These are phyloP conservation scores for Elymus sibiricus DNA, from an alignment of 176 grass and related monocot species.

Conservation along the genomic window DNA sequence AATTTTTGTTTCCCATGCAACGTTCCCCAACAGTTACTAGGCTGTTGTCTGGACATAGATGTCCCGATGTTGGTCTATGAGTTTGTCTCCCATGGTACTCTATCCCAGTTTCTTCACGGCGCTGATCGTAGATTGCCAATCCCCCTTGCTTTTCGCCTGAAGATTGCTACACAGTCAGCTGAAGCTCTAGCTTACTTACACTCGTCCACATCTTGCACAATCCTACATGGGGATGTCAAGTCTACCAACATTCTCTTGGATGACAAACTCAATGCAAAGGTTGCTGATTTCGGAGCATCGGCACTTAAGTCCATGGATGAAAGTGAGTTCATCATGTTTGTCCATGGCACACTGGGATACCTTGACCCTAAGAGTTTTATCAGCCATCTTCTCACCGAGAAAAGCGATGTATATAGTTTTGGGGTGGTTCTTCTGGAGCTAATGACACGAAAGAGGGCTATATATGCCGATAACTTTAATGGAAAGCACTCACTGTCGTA, in stretches of 20 bases:
- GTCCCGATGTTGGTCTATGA: neutral
- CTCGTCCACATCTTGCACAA: neutral
- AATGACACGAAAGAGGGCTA: conserved; percentile 42
- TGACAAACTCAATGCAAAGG: neutral
- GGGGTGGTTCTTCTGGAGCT: conserved; percentile 60
- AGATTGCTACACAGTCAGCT: neutral
- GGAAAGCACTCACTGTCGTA: neutral
- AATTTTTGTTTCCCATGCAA: no score
- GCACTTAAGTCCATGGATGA: conserved; percentile 28
- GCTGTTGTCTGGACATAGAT: neutral
- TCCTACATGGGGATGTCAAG: neutral
- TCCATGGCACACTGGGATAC: conserved; percentile 54
- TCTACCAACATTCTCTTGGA: neutral
- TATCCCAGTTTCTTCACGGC: neutral
- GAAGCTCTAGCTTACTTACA: conserved; percentile 16
- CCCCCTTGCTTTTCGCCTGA: neutral
- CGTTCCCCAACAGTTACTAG: no score
- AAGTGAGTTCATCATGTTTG: conserved; percentile 46
- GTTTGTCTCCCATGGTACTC: neutral
- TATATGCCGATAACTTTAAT: neutral
- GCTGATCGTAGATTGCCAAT: neutral
- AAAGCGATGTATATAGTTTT: conserved; percentile 55
- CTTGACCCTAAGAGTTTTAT: conserved; percentile 53
- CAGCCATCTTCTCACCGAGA: conserved; percentile 50
- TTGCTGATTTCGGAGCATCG: conserved; percentile 52